Conservation (phyloP, 176 grass and related monocot genomes). For the Aegilops longissima region DNA sequence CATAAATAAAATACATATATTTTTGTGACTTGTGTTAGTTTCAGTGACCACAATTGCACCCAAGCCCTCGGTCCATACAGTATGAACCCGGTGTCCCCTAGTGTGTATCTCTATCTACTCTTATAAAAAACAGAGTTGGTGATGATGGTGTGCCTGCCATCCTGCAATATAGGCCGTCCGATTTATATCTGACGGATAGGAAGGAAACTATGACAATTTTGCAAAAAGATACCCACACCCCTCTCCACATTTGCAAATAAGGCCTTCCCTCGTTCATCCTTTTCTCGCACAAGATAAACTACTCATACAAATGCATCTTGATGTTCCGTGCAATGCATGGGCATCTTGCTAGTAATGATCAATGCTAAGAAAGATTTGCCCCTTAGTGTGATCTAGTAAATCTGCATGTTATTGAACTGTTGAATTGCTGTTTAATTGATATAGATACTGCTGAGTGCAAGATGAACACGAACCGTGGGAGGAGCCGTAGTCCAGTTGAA, state of each 20-base stretch:
- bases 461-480: conserved; percentile 44
- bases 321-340: too few relatives aligned
- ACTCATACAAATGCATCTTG: too few relatives aligned
- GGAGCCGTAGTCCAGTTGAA: conserved; percentile 56
- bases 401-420: neutral
- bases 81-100: neutral
- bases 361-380: neutral
- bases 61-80: neutral
- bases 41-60: neutral
- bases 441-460: conserved; percentile 26
- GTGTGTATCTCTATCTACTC: neutral
- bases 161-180: too few relatives aligned
- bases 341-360: neutral
- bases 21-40: neutral
- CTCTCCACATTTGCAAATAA: too few relatives aligned
- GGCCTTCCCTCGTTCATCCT: too few relatives aligned
- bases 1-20: neutral
- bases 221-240: too few relatives aligned
- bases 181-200: too few relatives aligned
- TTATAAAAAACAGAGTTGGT: too few relatives aligned
- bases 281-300: too few relatives aligned
- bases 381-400: neutral
- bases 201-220: too few relatives aligned
- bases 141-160: too few relatives aligned
- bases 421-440: conserved; percentile 23